A percentile compares a stretch with the other conserved stretches of the same genome.
Evolutionary conservation across 257 asterid genomes (phyloP).

Genomic region (Anisodus acutangulus): DNA sequence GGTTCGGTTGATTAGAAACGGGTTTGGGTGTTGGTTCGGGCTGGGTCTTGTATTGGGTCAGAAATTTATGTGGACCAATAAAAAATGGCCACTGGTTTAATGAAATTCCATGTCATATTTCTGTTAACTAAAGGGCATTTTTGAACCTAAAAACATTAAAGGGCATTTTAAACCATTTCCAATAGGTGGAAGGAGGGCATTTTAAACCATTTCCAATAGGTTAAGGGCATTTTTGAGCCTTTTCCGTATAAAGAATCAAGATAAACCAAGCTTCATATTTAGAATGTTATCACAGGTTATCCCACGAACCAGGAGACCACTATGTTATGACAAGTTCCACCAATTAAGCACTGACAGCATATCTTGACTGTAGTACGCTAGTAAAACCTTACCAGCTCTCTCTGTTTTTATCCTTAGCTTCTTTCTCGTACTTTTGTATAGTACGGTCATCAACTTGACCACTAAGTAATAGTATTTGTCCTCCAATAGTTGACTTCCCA

Average conservation of each 20-base stretch:
- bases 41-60: too few relatives aligned
- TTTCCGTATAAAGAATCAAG: background rate
- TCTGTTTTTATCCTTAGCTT: slow-evolving; percentile 95
- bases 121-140: too few relatives aligned
- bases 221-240: too few relatives aligned
- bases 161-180: too few relatives aligned
- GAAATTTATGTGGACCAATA: too few relatives aligned
- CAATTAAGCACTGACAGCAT: slow-evolving; percentile 15
- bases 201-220: too few relatives aligned
- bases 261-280: background rate
- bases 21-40: too few relatives aligned
- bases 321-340: background rate
- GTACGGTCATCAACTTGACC: slow-evolving; percentile 99
- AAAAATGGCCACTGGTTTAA: too few relatives aligned
- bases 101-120: too few relatives aligned
- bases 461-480: slow-evolving; percentile 87
- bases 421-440: slow-evolving; percentile 95
- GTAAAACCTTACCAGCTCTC: slow-evolving; percentile 87
- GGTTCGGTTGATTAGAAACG: too few relatives aligned
- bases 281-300: background rate
- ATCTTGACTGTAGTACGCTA: background rate
- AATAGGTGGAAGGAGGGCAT: too few relatives aligned
- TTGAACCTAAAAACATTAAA: too few relatives aligned
- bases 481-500: slow-evolving; percentile 97
- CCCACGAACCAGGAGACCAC: background rate